Conservation (phyloP, 805 yeast genomes). For the Starmerella geochares region DNA sequence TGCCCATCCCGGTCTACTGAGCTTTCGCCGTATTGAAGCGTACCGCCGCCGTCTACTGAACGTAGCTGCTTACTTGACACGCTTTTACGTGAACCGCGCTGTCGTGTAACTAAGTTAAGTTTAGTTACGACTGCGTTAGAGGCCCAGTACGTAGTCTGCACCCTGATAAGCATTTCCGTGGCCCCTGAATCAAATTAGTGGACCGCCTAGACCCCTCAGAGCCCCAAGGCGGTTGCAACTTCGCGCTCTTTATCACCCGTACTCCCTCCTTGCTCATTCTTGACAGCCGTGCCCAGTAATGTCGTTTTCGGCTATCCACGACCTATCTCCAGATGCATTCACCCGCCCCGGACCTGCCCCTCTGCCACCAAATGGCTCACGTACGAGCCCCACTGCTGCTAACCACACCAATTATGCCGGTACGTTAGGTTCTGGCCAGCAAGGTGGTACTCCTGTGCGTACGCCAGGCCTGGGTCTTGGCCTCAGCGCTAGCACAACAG, state of each 20-base stretch:
- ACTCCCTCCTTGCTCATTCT: neutral
- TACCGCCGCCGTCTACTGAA: neutral
- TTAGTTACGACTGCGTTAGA: constrained; percentile 1
- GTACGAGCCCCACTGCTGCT: constrained; percentile 5
- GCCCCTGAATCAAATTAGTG: neutral
- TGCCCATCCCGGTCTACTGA: neutral
- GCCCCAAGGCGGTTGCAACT: neutral
- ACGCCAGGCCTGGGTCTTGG: neutral
- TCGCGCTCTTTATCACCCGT: neutral
- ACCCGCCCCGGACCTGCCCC: constrained; percentile 26
- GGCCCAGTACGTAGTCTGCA: neutral
- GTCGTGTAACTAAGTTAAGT: constrained; percentile 2
- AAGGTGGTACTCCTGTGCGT: neutral
- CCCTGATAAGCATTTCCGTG: neutral
- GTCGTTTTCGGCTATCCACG: constrained; percentile 22
- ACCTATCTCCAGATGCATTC: constrained; percentile 24
- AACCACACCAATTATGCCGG: neutral
- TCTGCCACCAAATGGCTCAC: constrained; percentile 13
- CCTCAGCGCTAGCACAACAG: neutral
- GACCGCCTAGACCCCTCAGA: neutral
- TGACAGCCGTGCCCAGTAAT: neutral
- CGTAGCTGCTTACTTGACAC: neutral
- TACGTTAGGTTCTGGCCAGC: neutral
- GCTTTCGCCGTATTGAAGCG: neutral
- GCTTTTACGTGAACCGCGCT: neutral